Evolutionary conservation across 192 early-diverging fungal species (phyloP), one percentile per base, ranked within the genome.

Genomic region (Backusella parvicylindrica): DNA sequence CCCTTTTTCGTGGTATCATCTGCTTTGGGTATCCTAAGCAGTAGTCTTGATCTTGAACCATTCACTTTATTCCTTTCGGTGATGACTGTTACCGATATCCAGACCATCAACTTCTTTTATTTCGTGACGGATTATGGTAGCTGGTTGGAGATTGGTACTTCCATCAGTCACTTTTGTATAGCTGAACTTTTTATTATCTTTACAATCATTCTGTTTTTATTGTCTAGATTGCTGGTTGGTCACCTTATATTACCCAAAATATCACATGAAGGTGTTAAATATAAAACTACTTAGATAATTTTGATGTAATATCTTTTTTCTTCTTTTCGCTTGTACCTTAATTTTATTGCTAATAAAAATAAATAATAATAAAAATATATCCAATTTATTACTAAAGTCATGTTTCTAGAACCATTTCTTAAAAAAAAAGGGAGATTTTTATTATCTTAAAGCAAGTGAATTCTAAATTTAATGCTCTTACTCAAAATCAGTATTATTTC

Each of bases 71-170:
- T 97, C 81, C 83, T 96, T 70, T 76, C 96, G 64, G 95, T 96
- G 7, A 81, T 97, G 12, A 87, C 89, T 37, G 96, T 94, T 12
- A 95, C 93, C 0, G 97, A 98, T 80, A 85, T 98, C 0, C 94
- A 95, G 91, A 97, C 97, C 1, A 86, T 98, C 70, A 97, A 97
- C 86, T 98, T 98, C 78, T 98, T 98, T 78, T 98, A 94, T 74
- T 86, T 97, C 53, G 97, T 98, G 37, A 77, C 88, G 18, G 97
- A 98, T 84, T 85, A 90, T 78, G 97, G 97, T 12, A 92, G 90
- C 65, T 98, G 97, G 97, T 83, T 98, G 33, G 97, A 98, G 82
- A 98, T 98, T 79, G 97, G 97, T 28, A 96, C 95, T 56, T 94
- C 92, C 63, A 98, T 98, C 77, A 94, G 92, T 70, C 97, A 98